Evolutionary conservation across 306 rosid species (phyloP), one percentile per base, ranked within the genome.

Genomic region (Glycyrrhiza uralensis): DNA sequence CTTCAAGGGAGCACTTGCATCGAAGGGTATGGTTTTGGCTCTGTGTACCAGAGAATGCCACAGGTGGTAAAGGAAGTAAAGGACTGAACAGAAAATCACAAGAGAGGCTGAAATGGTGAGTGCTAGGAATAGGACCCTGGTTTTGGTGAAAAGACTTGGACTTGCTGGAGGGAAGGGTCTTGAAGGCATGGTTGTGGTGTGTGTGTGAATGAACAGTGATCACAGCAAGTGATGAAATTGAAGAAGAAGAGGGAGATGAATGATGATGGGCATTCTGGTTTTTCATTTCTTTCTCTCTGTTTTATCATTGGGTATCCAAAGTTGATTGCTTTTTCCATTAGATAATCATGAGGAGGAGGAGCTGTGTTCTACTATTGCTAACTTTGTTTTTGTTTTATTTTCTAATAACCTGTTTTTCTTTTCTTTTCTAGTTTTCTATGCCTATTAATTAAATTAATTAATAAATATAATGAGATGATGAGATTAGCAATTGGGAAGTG

Each of bases 91-190:
- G 72, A 91, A 55, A 44, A 94, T 87, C 0, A 94, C 91, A 3
- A 91, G 59, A 69, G 92, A 89, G 35, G 97, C 89, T 54, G 96
- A 91, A 67, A 94, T 84, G 60, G 91, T 82, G 64, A 94, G 97
- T 33, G 90, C 85, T 73, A 94, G 75, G 83, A 94, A 89, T 74
- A 89, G 17, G 13, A 81, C 82, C 60, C 82, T 89, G 51, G 90
- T 84, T 83, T 78, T 93, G 72, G 88, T 81, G 60, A 87, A 83
- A 72, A 81, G 59, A 73, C 63, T 82, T 32, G 84, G 81, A 78
- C 38, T 65, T 72, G 85, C 50, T 47, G 85, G 74, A 76, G 98
- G 82, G 20, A 89, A 73, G 4, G 88, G 85, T 79, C 98, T 89
- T 58, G 96, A 81, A 66, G 98, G 93, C 98, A 94, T 92, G 81